Percentiles rank a stretch among this genome's conserved stretches.
These are phyloP conservation scores for Cardamine occulta DNA, from an alignment of 345 rosid species.

Conservation along the genomic window DNA sequence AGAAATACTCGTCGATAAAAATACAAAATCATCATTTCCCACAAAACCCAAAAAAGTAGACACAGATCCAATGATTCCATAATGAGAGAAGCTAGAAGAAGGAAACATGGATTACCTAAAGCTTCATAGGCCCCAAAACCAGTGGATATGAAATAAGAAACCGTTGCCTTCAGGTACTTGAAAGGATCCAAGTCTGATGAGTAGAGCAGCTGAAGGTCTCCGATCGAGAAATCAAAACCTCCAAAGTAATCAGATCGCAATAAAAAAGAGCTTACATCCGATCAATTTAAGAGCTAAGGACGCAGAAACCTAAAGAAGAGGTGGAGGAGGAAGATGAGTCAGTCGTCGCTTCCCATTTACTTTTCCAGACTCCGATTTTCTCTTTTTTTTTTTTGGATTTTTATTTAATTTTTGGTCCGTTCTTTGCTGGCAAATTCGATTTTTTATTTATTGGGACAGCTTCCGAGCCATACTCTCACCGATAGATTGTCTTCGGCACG, in stretches of 20 bases:
- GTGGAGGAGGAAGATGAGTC: slow-evolving; percentile 34
- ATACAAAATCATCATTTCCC: not conserved
- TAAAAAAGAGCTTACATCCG: slow-evolving; percentile 3
- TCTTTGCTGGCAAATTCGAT: slow-evolving; percentile 46
- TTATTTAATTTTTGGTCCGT: slow-evolving; percentile 37
- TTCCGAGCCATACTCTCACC: slow-evolving; percentile 4
- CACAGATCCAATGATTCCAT: slow-evolving; percentile 40
- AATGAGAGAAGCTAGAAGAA: slow-evolving; percentile 15
- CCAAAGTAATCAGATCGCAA: slow-evolving; percentile 11
- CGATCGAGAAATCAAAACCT: slow-evolving; percentile 6
- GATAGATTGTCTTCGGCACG: not conserved
- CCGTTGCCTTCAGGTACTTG: not conserved
- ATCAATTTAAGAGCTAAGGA: slow-evolving; percentile 1
- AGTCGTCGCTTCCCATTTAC: slow-evolving; percentile 47
- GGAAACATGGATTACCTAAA: slow-evolving; percentile 30
- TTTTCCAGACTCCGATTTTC: slow-evolving; percentile 40
- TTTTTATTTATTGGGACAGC: slow-evolving; percentile 41
- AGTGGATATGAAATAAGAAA: slow-evolving; percentile 18
- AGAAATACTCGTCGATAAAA: not conserved
- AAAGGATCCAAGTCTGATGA: not conserved
- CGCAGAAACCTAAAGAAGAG: slow-evolving; percentile 34
- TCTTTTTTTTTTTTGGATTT: not conserved
- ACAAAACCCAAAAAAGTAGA: slow-evolving; percentile 21
- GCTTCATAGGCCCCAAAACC: slow-evolving; percentile 16
- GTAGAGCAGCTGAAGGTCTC: not conserved